Evolutionary conservation across 345 rosid species (phyloP), one percentile per base, ranked within the genome.

Genomic region (Nephelium lappaceum): DNA sequence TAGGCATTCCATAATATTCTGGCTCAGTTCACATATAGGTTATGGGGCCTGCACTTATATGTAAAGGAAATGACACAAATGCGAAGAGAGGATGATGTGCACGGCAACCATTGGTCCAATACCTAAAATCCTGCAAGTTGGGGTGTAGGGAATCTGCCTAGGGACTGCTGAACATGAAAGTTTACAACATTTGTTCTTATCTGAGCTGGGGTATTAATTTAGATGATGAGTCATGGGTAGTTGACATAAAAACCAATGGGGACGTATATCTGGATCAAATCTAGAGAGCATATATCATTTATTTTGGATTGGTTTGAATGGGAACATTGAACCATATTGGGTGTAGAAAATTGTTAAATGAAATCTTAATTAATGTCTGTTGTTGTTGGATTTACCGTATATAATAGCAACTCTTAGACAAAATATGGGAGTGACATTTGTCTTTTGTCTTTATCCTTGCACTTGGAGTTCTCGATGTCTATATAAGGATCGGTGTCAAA

Each of bases 401-500:
- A 51, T 58, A 64, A 11, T 18, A n/a, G 24, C 19, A 19, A 21
- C 53, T 63, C 19, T 5, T 8, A n/a, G 60, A 57, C 60, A 73
- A 77, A 68, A 51, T 23, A 24, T 27, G 3, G 14, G 23, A 25
- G 39, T 71, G 24, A 18, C 69, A 31, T 43, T 64, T 51, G 67
- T 74, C 39, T 16, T 57, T 67, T 72, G 47, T 66, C 72, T 55
- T 73, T 57, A 62, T 72, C 63, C 38, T 7, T 11, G 3, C 23
- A 16, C 16, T 16, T n/a, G 5, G 24, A 8, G 8, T 6, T 4
- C 62, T 36, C 11, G 60, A 65, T 42, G 36, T 62, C 84, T 84
- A 72, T 83, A 86, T 81, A 84, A 82, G 41, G 36, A 24, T 21
- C 68, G 0, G 70, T 2, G 24, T 21, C 47, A 31, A 31, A 31